Evolutionary conservation across 495 filamentous ascomycete genomes (phyloP).

Genomic region (Penicillium verhagenii): DNA sequence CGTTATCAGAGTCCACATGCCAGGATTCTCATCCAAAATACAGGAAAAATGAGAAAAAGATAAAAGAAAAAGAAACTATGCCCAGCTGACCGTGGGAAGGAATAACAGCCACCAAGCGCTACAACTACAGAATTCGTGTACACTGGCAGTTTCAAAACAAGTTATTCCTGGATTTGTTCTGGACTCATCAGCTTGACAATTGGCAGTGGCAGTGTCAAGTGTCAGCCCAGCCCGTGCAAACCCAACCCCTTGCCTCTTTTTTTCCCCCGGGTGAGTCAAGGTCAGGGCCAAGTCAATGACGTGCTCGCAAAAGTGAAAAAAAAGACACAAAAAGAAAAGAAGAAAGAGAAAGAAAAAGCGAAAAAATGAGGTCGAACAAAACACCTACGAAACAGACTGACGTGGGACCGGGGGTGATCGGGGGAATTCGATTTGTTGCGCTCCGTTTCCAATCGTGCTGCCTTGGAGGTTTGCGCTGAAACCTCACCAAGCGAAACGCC

Average conservation of each 20-base stretch:
- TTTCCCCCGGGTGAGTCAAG: background rate
- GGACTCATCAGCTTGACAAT: background rate
- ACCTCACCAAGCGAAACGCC: slow-evolving; percentile 13
- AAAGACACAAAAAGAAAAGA: background rate
- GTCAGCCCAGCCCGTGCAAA: background rate
- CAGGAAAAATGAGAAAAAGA: no score
- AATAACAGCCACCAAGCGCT: background rate
- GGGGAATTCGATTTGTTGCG: slow-evolving; percentile 7
- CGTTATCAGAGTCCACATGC: no score
- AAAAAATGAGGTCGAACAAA: background rate
- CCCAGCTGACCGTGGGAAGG: background rate
- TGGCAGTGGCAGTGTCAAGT: no score
- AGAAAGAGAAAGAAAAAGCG: background rate
- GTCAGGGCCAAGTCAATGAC: background rate
- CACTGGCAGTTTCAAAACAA: no score
- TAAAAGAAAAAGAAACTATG: no score
- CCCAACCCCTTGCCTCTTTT: background rate
- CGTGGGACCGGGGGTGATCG: background rate
- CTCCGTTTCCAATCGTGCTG: slow-evolving; percentile 23
- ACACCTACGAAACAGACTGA: background rate
- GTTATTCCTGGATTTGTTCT: background rate
- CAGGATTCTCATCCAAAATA: no score
- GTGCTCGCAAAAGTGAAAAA: background rate
- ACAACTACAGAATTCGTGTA: background rate
- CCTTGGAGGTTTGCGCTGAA: slow-evolving; percentile 9